Base-by-base conservation (phyloP, 371 early-diverging fungal genomes). In the Umbelopsis sp. region DNA sequence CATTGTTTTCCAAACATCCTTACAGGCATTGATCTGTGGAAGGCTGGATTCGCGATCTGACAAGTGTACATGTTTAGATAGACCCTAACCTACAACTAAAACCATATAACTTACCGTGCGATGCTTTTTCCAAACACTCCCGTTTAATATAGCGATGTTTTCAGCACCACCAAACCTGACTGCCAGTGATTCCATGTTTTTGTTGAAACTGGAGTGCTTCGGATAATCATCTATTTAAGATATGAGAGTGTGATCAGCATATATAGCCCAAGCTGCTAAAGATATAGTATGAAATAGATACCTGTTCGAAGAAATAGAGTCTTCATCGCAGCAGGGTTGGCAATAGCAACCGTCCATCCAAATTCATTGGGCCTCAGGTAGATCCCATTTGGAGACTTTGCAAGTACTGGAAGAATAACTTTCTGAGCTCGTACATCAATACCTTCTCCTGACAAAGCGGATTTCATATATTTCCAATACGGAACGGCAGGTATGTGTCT, bases 31-130 rank as follows among this genome's bases (percentile, higher is more conserved):
- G 78, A 65, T 25, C 77, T 75, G 45, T 75, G 76, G 52, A 82
- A 82, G 1, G 77, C 82, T 12, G 81, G 81, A 37, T 79, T 84
- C 7, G 75, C 74, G 37, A 75, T 51, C 69, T 72, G 50, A 16
- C 22, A 62, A 64, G 18, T 37, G 4, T 11, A 25, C 6, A 0
- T 46, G 12, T 22, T 37, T 32, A 5, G 16, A n/a, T 16, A 1
- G 20, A 29, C 4, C 29, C 4, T 29, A 4, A 29, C 29, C 29
- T 29, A 29, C 29, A 29, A 1, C 29, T 29, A 1, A 29, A 37
- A 37, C 1, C 4, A 7, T 22, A 6, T 63, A 22, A 51, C 35
- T 22, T 20, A 63, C 44, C 63, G n/a, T 46, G 50, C 68, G 67
- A 24, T 71, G 68, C 29, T 64, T 46, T 52, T 65, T 67, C 71